Evolutionary conservation across 352 stramenopile genomes (phyloP).

Genomic region (Globisporangium camurandrum): DNA sequence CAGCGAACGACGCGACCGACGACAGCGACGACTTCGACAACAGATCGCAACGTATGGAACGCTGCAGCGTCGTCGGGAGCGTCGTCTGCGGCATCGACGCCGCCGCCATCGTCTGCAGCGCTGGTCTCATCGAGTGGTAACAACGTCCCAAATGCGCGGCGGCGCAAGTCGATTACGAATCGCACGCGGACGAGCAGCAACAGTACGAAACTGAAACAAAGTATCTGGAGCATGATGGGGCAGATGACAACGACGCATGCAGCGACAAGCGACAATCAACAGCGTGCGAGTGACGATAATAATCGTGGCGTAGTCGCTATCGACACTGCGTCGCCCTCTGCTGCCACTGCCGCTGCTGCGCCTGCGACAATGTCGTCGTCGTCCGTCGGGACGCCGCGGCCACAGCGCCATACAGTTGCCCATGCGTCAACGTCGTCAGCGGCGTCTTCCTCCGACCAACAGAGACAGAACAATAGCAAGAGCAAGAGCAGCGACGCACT

Average conservation of each 20-base stretch:
- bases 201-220: slow-evolving; percentile 47
- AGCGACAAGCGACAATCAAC: slow-evolving; percentile 16
- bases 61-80: slow-evolving; percentile 3
- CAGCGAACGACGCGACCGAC: background rate
- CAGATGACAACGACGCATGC: slow-evolving; percentile 35
- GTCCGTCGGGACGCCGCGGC: too few species aligned
- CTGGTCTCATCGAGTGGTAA: too few species aligned
- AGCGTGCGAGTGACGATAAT: background rate
- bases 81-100: too few species aligned
- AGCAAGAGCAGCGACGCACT: slow-evolving; percentile 40
- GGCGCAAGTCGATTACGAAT: slow-evolving; percentile 48
- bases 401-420: too few species aligned
- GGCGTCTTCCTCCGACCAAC: too few species aligned
- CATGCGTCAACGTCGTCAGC: too few species aligned
- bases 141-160: slow-evolving; percentile 33
- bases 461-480: too few species aligned
- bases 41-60: background rate
- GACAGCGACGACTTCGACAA: background rate
- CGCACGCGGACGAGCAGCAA: slow-evolving; percentile 66
- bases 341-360: slow-evolving; percentile 2
- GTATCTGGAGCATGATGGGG: slow-evolving; percentile 53
- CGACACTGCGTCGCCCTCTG: background rate
- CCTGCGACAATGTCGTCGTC: slow-evolving; percentile 6
- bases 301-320: background rate
- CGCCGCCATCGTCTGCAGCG: too few species aligned